Conservation (phyloP, 78 protist species). For the Chrysochromulina parva region DNA sequence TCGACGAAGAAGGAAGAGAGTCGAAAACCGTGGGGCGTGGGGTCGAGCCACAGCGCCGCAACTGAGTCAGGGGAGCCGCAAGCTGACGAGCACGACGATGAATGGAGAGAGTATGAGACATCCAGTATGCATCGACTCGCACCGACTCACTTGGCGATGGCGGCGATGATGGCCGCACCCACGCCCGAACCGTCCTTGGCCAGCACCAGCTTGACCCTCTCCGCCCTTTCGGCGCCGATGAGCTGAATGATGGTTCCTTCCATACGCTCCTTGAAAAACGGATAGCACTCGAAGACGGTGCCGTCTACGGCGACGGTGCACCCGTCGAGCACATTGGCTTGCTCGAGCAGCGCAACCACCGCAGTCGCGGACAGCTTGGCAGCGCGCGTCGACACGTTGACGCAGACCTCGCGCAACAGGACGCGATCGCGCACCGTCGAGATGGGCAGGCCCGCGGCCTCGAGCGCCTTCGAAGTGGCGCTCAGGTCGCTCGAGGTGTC, state of each 20-base stretch:
- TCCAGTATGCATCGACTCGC: no score
- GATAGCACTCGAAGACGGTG: constrained; percentile 37
- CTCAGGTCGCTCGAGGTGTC: neutral
- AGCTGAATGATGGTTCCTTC: neutral
- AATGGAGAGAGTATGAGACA: no score
- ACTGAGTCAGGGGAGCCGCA: no score
- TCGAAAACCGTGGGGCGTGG: no score
- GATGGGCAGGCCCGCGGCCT: no score
- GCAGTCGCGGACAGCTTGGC: constrained; percentile 45
- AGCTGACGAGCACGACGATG: no score
- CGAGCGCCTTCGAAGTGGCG: neutral
- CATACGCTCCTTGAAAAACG: constrained; percentile 30
- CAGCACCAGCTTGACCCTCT: neutral
- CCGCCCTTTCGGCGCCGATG: neutral
- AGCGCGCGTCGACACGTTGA: constrained; percentile 34
- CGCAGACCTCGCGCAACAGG: neutral
- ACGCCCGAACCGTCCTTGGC: constrained; percentile 32
- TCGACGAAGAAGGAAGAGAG: no score
- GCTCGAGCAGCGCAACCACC: constrained; percentile 17
- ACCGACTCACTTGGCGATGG: neutral
- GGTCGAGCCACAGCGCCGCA: no score
- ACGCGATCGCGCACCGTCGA: neutral
- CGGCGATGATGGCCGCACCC: constrained; percentile 54
- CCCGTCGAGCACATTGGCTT: no score
- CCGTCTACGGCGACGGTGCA: constrained; percentile 56